phyloP scores from a whole-genome alignment of 179 eudicot species.

The Pouteria campechiana region DNA sequence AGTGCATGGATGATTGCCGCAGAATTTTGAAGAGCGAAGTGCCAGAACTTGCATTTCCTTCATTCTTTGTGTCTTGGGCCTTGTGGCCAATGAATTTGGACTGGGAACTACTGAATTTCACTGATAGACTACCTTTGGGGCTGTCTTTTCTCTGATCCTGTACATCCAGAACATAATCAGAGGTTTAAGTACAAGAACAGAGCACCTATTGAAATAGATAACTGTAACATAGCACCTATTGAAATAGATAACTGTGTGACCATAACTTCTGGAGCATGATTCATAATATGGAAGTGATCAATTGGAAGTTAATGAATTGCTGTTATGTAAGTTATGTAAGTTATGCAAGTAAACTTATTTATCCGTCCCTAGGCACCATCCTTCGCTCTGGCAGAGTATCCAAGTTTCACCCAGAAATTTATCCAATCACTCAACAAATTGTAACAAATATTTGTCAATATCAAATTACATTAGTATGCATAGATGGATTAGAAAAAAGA shows the following conservation, averaged over 20 bases:
- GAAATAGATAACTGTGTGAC: constrained; percentile 39
- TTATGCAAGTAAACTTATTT: too few relatives aligned
- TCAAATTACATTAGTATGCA: too few relatives aligned
- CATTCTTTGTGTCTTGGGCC: constrained; percentile 23
- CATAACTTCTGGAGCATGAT: too few relatives aligned
- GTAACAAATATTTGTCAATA: too few relatives aligned
- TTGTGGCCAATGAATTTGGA: constrained; percentile 37
- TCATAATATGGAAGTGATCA: too few relatives aligned
- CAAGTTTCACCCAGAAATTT: too few relatives aligned
- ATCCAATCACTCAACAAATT: too few relatives aligned
- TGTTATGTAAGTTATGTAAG: too few relatives aligned
- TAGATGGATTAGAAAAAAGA: too few relatives aligned
- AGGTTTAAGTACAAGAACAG: background rate
- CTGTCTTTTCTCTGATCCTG: constrained; percentile 33
- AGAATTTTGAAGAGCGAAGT: constrained; percentile 60
- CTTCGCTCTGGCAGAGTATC: too few relatives aligned
- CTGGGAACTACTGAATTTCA: constrained; percentile 53
- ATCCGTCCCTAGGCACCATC: too few relatives aligned
- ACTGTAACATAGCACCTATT: background rate
- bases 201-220: background rate
- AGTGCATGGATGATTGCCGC: constrained; percentile 41
- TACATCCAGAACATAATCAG: background rate
- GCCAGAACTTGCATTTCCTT: constrained; percentile 14
- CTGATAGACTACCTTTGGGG: constrained; percentile 31
- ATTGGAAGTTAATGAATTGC: too few relatives aligned